phyloP scores from a whole-genome alignment of 192 early-diverging fungal species.

The Podila clonocystis region DNA sequence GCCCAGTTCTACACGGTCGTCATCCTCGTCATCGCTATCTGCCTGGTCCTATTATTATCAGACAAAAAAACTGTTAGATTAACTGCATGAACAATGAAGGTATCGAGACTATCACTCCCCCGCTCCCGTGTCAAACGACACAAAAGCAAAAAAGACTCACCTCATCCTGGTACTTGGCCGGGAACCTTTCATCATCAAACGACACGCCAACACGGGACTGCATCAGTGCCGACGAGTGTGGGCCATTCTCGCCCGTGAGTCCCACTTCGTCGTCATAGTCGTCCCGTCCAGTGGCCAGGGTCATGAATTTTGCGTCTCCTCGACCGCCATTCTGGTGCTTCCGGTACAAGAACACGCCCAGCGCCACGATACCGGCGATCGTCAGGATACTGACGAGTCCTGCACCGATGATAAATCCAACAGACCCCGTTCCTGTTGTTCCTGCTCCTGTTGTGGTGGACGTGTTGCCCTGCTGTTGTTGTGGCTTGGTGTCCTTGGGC shows the following conservation, averaged over 20 bases:
- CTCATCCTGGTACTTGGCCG: conserved; percentile 28
- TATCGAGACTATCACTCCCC: too few relatives aligned
- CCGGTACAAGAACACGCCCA: conserved; percentile 18
- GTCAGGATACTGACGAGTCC: conserved; percentile 20
- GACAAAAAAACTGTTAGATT: not conserved
- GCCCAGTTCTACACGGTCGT: conserved; percentile 25
- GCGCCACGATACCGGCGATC: conserved; percentile 17
- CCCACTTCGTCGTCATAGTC: conserved; percentile 37
- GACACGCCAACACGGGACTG: conserved; percentile 37
- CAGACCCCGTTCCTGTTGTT: not conserved
- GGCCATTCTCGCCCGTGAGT: conserved; percentile 43
- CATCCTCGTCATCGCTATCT: conserved; percentile 4
- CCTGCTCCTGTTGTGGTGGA: not conserved
- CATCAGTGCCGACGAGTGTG: conserved; percentile 46
- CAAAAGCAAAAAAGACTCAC: not conserved
- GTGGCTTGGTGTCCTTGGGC: not conserved
- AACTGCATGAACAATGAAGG: not conserved
- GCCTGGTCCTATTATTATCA: conserved; percentile 7
- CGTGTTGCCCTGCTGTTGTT: not conserved
- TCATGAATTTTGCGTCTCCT: conserved; percentile 15
- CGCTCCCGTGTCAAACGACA: not conserved
- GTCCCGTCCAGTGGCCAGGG: conserved; percentile 18
- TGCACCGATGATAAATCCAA: conserved; percentile 26
- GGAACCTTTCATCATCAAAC: conserved; percentile 50
- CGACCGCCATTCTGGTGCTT: not conserved